These are phyloP conservation scores for Entrophospora sp. DNA, from an alignment of 192 early-diverging fungal genomes.

Conservation along the genomic window DNA sequence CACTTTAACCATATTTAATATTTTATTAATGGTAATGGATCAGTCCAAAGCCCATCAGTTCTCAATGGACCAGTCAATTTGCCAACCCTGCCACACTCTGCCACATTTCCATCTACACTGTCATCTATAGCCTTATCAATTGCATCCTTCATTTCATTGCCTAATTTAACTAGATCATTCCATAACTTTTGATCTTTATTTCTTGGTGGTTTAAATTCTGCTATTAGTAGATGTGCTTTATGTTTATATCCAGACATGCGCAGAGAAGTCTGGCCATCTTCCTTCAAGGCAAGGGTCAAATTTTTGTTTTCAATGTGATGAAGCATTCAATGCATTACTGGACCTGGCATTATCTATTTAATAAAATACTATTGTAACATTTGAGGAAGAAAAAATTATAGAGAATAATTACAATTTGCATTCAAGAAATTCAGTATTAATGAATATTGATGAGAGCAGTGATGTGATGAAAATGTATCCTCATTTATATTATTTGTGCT, in stretches of 20 bases:
- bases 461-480: background rate
- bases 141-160: background rate
- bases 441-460: background rate
- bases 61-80: no score
- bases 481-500: background rate
- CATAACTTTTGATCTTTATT: background rate
- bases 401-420: background rate
- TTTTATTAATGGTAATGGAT: no score
- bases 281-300: background rate
- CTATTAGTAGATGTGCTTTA: no score
- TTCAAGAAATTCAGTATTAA: background rate
- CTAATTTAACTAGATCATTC: background rate
- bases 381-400: background rate
- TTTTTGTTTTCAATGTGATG: background rate
- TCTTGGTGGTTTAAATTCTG: background rate
- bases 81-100: no score
- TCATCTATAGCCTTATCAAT: background rate
- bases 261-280: background rate
- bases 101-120: background rate
- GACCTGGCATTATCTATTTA: background rate
- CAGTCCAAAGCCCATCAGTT: no score
- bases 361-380: background rate
- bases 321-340: background rate
- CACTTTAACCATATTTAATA: no score
- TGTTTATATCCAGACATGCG: background rate